Evolutionary conservation across 495 filamentous ascomycete genomes (phyloP), one percentile per base, ranked within the genome.

Genomic region (Penicillium bialowiezense): DNA sequence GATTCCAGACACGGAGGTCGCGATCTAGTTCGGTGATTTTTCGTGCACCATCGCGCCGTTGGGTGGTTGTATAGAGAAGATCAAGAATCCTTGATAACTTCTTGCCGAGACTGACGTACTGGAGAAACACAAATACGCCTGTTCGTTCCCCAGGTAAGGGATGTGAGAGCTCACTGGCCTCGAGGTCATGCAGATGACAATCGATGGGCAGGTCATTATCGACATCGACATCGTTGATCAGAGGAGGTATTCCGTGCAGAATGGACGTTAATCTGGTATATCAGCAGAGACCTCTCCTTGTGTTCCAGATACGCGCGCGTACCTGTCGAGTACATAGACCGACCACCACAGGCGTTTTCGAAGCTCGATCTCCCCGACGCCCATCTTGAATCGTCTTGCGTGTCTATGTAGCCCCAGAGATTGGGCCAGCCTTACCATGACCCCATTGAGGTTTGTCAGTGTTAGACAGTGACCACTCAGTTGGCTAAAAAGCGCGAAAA

Each of bases 261-360:
- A 50, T 14, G n/a, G 47, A 41, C 3, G 38, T 28, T 10, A 50
- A 33, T 7, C 38, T 50, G 31, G 14, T 2, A 35, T 42, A 24
- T n/a, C 2, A 7, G 9, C 21, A 26, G 23, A n/a, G 26, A 13
- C 40, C 2, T 8, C 0, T n/a, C n/a, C n/a, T n/a, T n/a, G n/a
- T n/a, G n/a, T n/a, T n/a, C n/a, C n/a, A n/a, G n/a, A n/a, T n/a
- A n/a, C n/a, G n/a, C n/a, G n/a, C n/a, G 41, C 33, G 19, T 55
- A 55, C 52, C 35, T 46, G 23, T 55, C 52, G 12, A 55, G 33
- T 6, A 33, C 33, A 33, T 50, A 55, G 13, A 55, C 36, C n/a
- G n/a, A 50, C 52, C 52, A 55, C 52, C 52, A 55, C n/a, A 55
- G 7, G 15, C 52, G 40, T 41, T 55, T 55, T 21, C 52, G 39